Conservation (phyloP, 108 stramenopile species). For the Nitzschia putrida region DNA sequence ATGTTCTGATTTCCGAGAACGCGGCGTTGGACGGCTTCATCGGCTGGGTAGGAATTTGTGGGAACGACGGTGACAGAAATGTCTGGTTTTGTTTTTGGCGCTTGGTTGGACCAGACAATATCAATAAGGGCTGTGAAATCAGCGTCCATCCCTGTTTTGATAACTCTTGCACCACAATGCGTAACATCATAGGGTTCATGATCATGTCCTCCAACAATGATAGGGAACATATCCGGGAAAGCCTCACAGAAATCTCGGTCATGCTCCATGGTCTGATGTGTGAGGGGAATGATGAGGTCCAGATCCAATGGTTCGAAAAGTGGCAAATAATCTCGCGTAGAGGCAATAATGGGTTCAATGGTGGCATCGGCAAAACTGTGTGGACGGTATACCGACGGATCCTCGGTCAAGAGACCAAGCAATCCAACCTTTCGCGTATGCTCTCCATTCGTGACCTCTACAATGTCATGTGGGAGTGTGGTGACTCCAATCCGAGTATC, state of each 20-base stretch:
- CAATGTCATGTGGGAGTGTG: conserved; percentile 53
- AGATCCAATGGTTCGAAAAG: conserved; percentile 14
- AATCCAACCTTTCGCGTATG: conserved; percentile 48
- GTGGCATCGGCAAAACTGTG: conserved; percentile 53
- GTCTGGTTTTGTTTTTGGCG: conserved; percentile 6
- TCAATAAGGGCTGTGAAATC: conserved; percentile 40
- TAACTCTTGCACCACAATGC: conserved; percentile 21
- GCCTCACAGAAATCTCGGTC: conserved; percentile 47
- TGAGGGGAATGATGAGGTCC: conserved; percentile 62
- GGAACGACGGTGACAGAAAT: conserved; percentile 24
- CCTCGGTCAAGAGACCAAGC: conserved; percentile 69
- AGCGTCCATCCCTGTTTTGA: conserved; percentile 54
- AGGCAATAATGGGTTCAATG: conserved; percentile 44
- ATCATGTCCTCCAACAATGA: conserved; percentile 63
- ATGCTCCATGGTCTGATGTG: conserved; percentile 59
- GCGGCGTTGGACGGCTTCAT: conserved; percentile 12
- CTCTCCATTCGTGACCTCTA: conserved; percentile 34
- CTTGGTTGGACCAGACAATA: conserved; percentile 28
- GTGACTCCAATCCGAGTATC: conserved; percentile 28
- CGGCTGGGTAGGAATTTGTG: conserved; percentile 24
- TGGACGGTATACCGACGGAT: conserved; percentile 65
- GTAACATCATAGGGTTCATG: conserved; percentile 44
- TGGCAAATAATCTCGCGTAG: conserved; percentile 24
- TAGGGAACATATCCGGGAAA: conserved; percentile 26
- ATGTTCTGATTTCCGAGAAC: conserved; percentile 31